Conservation (phyloP, 2,329 filamentous ascomycete genomes). For the Ophiocordyceps robertsii region DNA sequence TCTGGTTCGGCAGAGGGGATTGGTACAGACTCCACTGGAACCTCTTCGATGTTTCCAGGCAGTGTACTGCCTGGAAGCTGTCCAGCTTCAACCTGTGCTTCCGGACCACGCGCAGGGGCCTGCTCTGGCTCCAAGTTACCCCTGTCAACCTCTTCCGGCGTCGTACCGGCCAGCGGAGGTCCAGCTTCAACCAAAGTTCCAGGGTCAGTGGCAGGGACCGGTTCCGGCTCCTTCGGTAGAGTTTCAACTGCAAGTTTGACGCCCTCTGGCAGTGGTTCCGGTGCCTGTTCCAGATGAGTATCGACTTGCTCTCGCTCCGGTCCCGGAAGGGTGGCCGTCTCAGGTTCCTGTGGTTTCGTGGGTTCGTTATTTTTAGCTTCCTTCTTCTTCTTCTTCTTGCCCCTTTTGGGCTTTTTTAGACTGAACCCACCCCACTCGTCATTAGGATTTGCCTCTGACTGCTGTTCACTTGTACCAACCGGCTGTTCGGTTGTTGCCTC, state of each 20-base stretch:
- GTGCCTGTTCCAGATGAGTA: conserved; percentile 7
- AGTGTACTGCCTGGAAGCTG: too few relatives aligned
- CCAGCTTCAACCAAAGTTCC: conserved; percentile 3
- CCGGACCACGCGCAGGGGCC: too few relatives aligned
- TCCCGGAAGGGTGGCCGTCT: conserved; percentile 7
- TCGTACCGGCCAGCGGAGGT: too few relatives aligned
- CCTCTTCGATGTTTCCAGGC: too few relatives aligned
- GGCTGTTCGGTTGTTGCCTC: conserved; percentile 8
- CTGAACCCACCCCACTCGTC: conserved; percentile 16
- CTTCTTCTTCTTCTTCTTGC: conserved; percentile 21
- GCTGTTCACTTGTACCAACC: conserved; percentile 8
- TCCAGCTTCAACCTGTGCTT: too few relatives aligned
- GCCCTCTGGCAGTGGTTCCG: conserved; percentile 6
- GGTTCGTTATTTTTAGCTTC: conserved; percentile 17
- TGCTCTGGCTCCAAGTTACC: too few relatives aligned
- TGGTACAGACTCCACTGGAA: too few relatives aligned
- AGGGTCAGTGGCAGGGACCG: conserved; percentile 1
- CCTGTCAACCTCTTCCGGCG: too few relatives aligned
- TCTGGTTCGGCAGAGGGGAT: too few relatives aligned
- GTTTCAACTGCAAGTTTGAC: conserved; percentile 6
- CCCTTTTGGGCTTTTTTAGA: conserved; percentile 15
- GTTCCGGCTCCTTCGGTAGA: background rate
- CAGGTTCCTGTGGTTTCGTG: conserved; percentile 14
- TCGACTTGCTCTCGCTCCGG: conserved; percentile 8
- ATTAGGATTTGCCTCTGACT: conserved; percentile 13